Conservation (phyloP, 257 asterid species). For the Solanum chiquidenum region DNA sequence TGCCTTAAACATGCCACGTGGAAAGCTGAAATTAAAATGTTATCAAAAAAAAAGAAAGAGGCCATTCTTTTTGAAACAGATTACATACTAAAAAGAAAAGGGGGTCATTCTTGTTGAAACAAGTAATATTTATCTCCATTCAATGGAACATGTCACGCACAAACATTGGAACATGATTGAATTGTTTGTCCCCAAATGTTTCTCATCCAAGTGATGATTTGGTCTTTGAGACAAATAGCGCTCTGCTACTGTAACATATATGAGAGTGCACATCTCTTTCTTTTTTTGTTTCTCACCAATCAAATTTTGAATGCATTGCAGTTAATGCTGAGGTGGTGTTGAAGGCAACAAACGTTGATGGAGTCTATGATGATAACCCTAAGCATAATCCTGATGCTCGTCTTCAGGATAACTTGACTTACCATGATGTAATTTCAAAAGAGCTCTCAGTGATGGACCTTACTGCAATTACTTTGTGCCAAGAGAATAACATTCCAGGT, state of each 20-base stretch:
- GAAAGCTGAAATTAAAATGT: too few species aligned
- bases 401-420: slow-evolving; percentile 59
- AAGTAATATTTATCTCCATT: not conserved
- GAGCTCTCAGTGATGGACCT: slow-evolving; percentile 92
- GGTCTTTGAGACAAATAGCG: not conserved
- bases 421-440: slow-evolving; percentile 73
- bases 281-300: not conserved
- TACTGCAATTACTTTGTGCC: slow-evolving; percentile 96
- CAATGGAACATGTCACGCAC: not conserved
- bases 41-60: too few species aligned
- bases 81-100: too few species aligned
- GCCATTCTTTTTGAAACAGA: too few species aligned
- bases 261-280: not conserved
- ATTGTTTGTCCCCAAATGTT: not conserved
- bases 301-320: slow-evolving; percentile 6
- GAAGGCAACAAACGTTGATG: slow-evolving; percentile 93
- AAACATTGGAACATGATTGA: not conserved
- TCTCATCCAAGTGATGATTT: not conserved
- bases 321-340: slow-evolving; percentile 97
- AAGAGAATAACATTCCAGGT: slow-evolving; percentile 96
- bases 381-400: slow-evolving; percentile 58
- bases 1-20: too few species aligned
- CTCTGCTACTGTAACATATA: not conserved
- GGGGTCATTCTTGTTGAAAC: too few species aligned
- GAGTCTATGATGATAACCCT: slow-evolving; percentile 85